These are phyloP conservation scores for Candida xiaguanensis DNA, from an alignment of 805 yeast species.

Conservation along the genomic window DNA sequence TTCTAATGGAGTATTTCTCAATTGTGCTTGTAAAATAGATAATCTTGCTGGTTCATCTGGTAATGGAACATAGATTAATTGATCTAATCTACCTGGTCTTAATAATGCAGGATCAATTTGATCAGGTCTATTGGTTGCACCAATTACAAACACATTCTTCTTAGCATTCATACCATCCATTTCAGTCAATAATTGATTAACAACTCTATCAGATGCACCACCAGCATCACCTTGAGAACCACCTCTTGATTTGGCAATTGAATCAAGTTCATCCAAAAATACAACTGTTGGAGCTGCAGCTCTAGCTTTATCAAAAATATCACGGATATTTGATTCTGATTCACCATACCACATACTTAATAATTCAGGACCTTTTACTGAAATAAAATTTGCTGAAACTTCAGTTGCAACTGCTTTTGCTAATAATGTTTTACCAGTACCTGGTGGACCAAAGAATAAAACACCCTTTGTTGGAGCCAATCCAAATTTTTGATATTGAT, in stretches of 20 bases:
- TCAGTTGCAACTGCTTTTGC: slow-evolving; percentile 99
- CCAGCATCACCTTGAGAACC: slow-evolving; percentile 89
- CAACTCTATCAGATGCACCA: slow-evolving; percentile 95
- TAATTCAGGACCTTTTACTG: slow-evolving; percentile 95
- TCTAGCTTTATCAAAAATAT: slow-evolving; percentile 95
- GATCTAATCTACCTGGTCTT: slow-evolving; percentile 99
- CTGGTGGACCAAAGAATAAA: slow-evolving; percentile 98
- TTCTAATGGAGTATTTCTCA: slow-evolving; percentile 97
- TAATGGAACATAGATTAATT: slow-evolving; percentile 95
- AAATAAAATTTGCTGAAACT: slow-evolving; percentile 95
- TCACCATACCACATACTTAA: slow-evolving; percentile 99
- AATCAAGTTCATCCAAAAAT: slow-evolving; percentile 95
- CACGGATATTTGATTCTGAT: slow-evolving; percentile 95
- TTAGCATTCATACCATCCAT: slow-evolving; percentile 99
- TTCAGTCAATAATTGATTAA: slow-evolving; percentile 91
- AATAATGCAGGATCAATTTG: slow-evolving; percentile 98
- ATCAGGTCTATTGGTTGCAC: slow-evolving; percentile 99
- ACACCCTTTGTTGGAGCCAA: slow-evolving; percentile 98
- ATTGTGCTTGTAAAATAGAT: slow-evolving; percentile 90
- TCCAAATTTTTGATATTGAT: slow-evolving; percentile 97
- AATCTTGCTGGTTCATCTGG: slow-evolving; percentile 95
- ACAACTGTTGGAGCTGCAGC: slow-evolving; percentile 99
- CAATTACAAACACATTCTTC: slow-evolving; percentile 97
- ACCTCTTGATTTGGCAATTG: slow-evolving; percentile 96
- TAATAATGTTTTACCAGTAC: slow-evolving; percentile 98